Base-by-base conservation (phyloP, 2,329 filamentous ascomycete genomes). In the Knoxdaviesia capensis region DNA sequence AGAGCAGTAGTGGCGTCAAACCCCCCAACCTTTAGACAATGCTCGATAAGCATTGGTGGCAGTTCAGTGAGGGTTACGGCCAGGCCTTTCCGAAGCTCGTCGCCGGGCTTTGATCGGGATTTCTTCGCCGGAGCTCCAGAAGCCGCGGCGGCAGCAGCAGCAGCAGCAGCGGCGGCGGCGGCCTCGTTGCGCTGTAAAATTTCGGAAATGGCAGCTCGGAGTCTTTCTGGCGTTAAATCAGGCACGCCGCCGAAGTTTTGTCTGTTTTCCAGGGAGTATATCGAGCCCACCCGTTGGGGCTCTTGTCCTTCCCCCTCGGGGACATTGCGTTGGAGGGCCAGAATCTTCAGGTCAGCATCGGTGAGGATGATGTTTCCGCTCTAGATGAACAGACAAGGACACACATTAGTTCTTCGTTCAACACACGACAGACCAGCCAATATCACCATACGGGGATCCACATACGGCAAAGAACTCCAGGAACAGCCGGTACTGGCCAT, bases 341-440 rank as follows among this genome's bases (percentile, higher is more conserved):
- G 57, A 43, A 96, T 87, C 47, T 80, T 90, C 41, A 87, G 64
- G 29, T 92, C 78, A 41, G 69, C 71, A 54, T 96, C 86, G 3
- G 90, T 94, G 42, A 98, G 67, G 46, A 98, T 84, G 46, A 98
- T 79, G 55, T 98, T 98, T 38, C 90, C 90, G 41, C 83, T 82
- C 58, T 64, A 43, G 4, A 20, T 20, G 20, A 20, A 20, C 20
- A 36, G 6, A 28, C 31, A 33, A 10, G 34, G 4, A n/a, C 31
- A 31, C 9, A 5, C 5, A n/a, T 41, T 8, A 35, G 28, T 31
- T 9, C 32, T 36, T 41, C 9, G 45, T 44, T 46, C 48, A 47
- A 40, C 6, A 36, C 33, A n/a, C n/a, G 5, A 32, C 6, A 3
- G 3, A 32, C 34, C 3, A 20, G 20, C 20, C 20, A 20, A 20